Evolutionary conservation across 805 yeast genomes (phyloP).

Genomic region (Naumovozyma castellii): DNA sequence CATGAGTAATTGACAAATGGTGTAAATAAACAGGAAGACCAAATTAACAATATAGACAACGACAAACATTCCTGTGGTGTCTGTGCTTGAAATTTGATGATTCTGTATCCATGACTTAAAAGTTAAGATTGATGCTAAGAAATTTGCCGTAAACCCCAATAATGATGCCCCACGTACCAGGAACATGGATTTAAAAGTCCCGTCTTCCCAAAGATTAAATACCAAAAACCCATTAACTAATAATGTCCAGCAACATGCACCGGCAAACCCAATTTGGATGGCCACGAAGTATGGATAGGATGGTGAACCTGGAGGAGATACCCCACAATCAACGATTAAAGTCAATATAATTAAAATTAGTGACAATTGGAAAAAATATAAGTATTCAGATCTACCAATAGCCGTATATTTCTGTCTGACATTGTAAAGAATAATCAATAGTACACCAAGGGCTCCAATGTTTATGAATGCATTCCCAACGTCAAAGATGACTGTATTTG

Average conservation of each 20-base stretch:
- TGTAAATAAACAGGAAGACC: constrained; percentile 49
- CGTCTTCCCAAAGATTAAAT: constrained; percentile 93
- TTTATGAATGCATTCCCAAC: constrained; percentile 82
- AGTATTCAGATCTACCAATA: constrained; percentile 82
- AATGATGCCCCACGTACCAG: constrained; percentile 43
- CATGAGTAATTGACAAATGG: constrained; percentile 57
- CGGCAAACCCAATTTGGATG: constrained; percentile 63
- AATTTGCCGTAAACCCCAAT: constrained; percentile 53
- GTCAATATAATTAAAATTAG: constrained; percentile 52
- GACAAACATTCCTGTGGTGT: constrained; percentile 62
- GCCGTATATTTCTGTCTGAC: constrained; percentile 86
- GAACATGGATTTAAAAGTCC: constrained; percentile 58
- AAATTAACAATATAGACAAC: constrained; percentile 68
- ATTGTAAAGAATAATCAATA: constrained; percentile 64
- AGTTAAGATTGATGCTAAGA: constrained; percentile 60
- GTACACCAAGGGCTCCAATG: constrained; percentile 57
- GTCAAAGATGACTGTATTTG: constrained; percentile 85
- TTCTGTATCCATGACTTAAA: constrained; percentile 53
- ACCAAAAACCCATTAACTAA: constrained; percentile 70
- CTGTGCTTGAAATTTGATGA: constrained; percentile 35
- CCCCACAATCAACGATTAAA: constrained; percentile 84
- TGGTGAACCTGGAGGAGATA: constrained; percentile 71
- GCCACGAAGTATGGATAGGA: constrained; percentile 78
- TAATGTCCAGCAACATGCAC: constrained; percentile 62
- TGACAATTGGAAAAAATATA: constrained; percentile 56